A percentile compares a stretch with the other conserved stretches of the same genome.
phyloP scores from a whole-genome alignment of 768 basidiomycete genomes.

The Cubamyces lactineus region DNA sequence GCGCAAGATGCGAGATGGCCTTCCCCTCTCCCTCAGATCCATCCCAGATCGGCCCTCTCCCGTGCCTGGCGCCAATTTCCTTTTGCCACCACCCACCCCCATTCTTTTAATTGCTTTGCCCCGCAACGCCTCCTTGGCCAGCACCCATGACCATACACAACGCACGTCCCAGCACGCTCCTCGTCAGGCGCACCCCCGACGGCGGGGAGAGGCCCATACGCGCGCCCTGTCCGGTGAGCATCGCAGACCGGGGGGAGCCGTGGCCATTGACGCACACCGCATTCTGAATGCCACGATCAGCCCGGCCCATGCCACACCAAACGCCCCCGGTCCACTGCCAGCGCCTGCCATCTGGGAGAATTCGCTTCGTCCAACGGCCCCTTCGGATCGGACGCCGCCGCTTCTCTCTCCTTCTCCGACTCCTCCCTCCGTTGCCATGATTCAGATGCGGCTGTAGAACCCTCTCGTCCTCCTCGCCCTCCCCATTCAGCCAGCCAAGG shows the following conservation, averaged over 20 bases:
- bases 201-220: no score
- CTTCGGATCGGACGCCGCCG: conserved; percentile 13
- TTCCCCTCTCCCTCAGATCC: conserved; percentile 1
- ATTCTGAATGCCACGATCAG: background rate
- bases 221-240: no score
- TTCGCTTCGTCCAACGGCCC: background rate
- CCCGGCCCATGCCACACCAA: background rate
- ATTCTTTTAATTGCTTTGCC: background rate
- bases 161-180: background rate
- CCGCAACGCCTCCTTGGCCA: background rate
- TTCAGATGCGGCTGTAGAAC: background rate
- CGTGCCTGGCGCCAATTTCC: conserved; percentile 20
- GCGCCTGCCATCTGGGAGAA: background rate
- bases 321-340: background rate
- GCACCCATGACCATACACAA: background rate
- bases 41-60: conserved; percentile 9
- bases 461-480: no score
- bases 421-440: background rate
- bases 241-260: no score
- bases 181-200: no score
- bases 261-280: background rate
- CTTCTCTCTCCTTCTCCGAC: background rate
- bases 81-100: background rate
- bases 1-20: background rate
- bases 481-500: no score